Base-by-base conservation (phyloP, 106 monocot species). In the Chionographis japonica region DNA sequence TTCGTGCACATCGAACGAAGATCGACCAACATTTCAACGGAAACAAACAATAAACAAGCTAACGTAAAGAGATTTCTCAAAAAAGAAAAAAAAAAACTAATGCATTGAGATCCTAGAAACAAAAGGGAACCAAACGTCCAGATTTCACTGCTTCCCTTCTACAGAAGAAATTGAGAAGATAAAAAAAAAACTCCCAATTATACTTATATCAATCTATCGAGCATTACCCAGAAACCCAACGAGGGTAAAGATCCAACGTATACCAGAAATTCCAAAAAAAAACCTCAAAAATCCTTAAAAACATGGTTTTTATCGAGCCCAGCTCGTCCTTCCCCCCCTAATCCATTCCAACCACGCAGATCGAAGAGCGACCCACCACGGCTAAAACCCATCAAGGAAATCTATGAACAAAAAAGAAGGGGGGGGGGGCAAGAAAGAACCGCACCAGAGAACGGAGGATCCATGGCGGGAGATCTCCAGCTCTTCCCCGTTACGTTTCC, bases 391-490 rank as follows among this genome's bases (percentile, higher is more conserved):
- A 57, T 17, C 43, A 3, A 12, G 17, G 41, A 13, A 74, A 57
- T 46, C 19, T 17, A 53, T 40, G 11, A 52, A 38, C 7, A 56
- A 17, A 56, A 64, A 8, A 39, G 39, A 14, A 66, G 13, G 10
- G 56, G 41, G 19, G 6, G 41, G 15, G 9, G 12, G 17, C 46
- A 6, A 54, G 39, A 40, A 17, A 53, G 50, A 50, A 51, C 38
- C 72, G 2, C 52, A 72, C 75, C 75, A 17, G 68, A 75, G 61
- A 68, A 68, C 13, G 75, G 61, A 19, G 61, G 68, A 75, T 75
- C 75, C 75, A 75, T 75, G 27, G 62, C 54, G 54, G 53, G 14
- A 18, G 41, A 10, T 62, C 39, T 50, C 27, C 52, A 16, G 60
- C 36, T 61, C 71, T 40, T 54, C 53, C 20, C 38, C 20, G 17